Evolutionary conservation across 768 basidiomycete genomes (phyloP).

Genomic region (Suillus plorans): DNA sequence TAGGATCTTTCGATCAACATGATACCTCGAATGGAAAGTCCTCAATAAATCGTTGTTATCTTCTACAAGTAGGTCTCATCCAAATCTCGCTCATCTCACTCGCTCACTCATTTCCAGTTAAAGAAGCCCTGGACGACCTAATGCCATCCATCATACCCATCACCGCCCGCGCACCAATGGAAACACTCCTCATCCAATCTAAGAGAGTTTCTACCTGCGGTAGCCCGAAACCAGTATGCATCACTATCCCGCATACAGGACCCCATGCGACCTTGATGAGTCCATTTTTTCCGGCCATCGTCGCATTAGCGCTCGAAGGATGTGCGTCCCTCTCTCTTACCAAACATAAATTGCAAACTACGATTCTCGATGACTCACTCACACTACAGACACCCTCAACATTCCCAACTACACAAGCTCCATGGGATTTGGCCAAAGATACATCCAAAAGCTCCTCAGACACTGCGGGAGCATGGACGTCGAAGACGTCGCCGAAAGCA

Average conservation of each 20-base stretch:
- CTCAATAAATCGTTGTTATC: slow-evolving; percentile 44
- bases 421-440: slow-evolving; percentile 60
- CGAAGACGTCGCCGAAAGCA: slow-evolving; percentile 57
- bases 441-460: slow-evolving; percentile 53
- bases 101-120: slow-evolving; percentile 32
- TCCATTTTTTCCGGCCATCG: slow-evolving; percentile 42
- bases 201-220: slow-evolving; percentile 14
- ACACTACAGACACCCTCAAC: slow-evolving; percentile 51
- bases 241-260: slow-evolving; percentile 62
- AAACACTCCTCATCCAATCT: slow-evolving; percentile 52
- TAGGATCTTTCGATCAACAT: slow-evolving; percentile 40
- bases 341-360: not conserved
- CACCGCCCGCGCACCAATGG: slow-evolving; percentile 47
- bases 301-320: slow-evolving; percentile 55
- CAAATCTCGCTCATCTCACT: not conserved
- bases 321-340: slow-evolving; percentile 44
- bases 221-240: slow-evolving; percentile 39
- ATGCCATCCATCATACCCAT: slow-evolving; percentile 37
- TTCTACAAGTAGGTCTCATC: slow-evolving; percentile 36
- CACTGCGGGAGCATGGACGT: slow-evolving; percentile 66
- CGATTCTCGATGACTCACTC: not conserved
- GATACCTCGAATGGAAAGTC: slow-evolving; percentile 35
- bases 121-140: slow-evolving; percentile 40
- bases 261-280: slow-evolving; percentile 53
- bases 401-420: slow-evolving; percentile 70